Evolutionary conservation across 352 stramenopile genomes (phyloP), one percentile per base, ranked within the genome.

Genomic region (Phytophthora lateralis): DNA sequence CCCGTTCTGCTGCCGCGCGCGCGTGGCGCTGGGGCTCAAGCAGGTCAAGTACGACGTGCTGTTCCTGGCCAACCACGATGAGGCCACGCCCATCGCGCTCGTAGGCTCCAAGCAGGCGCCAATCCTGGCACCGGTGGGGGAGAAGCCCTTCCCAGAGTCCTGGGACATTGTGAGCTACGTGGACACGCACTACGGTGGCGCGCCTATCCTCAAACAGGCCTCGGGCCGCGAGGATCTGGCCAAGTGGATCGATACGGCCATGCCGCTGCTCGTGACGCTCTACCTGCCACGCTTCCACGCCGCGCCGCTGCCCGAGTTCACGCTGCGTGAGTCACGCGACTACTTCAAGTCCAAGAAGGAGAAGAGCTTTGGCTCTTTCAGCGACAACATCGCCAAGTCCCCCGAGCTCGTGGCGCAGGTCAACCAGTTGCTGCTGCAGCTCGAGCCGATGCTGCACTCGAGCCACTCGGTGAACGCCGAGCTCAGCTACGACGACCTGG

Each of bases 151-250:
- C 60, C 61, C 75, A 2, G 78, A 88, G 72, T 80, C 66, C 62
- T 77, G 82, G 66, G 78, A 85, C 53, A 82, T 88, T 48, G 74
- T 85, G 10, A 67, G 66, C 44, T 85, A 84, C 55, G 71, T 88
- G 47, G 78, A 88, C 61, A 55, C 58, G 32, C 63, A 80, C 61
- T 84, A 75, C 49, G 78, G 75, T 24, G 64, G 46, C 14, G 39
- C 50, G 0, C 48, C 66, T 34, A 49, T 88, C 43, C 63, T 78
- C 4, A 60, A 75, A 49, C 47, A 59, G 49, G 66, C 71, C 8
- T 62, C 73, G 34, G 63, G 55, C 10, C 75, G 78, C 26, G 59
- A 75, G 20, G 78, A 85, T 27, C 50, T 85, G 49, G 70, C 71
- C 57, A 53, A 60, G 26, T 88, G 78, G 78, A 74, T 73, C 47